Evolutionary conservation across 1,139 yeast species (phyloP).

Genomic region (Kluyveromyces marxianus): DNA sequence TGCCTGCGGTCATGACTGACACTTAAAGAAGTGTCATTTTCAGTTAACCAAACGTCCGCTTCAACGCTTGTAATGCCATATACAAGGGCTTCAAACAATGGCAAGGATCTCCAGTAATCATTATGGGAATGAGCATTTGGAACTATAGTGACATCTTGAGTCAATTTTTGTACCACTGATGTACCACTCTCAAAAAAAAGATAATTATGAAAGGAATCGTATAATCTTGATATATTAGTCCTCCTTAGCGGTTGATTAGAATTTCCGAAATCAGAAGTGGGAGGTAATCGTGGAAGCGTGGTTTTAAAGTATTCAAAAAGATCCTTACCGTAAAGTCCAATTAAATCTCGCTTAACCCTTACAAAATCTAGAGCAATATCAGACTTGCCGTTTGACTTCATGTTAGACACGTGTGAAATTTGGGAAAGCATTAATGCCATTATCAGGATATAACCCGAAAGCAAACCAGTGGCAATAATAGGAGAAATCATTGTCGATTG

Average conservation of each 20-base stretch:
- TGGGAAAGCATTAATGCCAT: constrained; percentile 2
- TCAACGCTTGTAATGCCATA: constrained; percentile 58
- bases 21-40: constrained; percentile 39
- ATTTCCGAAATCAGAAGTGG: not conserved
- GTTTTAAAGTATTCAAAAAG: constrained; percentile 2
- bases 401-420: not conserved
- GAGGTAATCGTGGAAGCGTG: not conserved
- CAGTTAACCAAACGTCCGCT: constrained; percentile 60
- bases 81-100: constrained; percentile 54
- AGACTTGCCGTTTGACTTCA: not conserved
- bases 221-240: not conserved
- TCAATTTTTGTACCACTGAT: constrained; percentile 28
- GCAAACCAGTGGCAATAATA: not conserved
- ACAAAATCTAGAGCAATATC: not conserved
- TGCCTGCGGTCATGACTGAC: constrained; percentile 59
- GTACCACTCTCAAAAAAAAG: constrained; percentile 1
- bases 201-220: constrained; percentile 1
- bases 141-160: constrained; percentile 41
- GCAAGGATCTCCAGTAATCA: constrained; percentile 63
- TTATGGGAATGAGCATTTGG: constrained; percentile 64
- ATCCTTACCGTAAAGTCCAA: constrained; percentile 2
- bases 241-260: not conserved
- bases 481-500: not conserved
- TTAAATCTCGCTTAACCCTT: not conserved
- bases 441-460: constrained; percentile 1